Base-by-base conservation (phyloP, 2,329 filamentous ascomycete species). In the Xylariales sp. region DNA sequence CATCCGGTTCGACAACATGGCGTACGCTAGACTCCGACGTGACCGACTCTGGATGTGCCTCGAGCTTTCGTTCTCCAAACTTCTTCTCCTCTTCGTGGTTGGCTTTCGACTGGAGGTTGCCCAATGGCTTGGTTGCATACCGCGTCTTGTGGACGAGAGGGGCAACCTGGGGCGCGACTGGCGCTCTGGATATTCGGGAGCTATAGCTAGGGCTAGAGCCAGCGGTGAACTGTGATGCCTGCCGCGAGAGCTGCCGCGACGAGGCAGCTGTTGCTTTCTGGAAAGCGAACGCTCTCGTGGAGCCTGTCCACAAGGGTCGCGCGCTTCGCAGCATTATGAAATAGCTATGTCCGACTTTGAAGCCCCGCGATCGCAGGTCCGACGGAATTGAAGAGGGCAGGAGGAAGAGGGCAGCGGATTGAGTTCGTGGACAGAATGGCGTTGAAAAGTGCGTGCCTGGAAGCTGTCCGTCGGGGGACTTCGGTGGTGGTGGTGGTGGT, bases 41-140 rank as follows among this genome's bases (percentile, higher is more conserved):
- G 1, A 89, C 84, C 5, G 66, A 59, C 28, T 77, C 75, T 0
- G 84, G 84, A 20, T 76, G 62, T 3, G 76, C 55, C 43, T 76
- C 57, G n/a, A 89, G 63, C 54, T 74, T 74, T 56, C 77, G 57
- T 35, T 80, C 52, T 10, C 62, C 71, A 7, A 78, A 52, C 48
- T 72, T 66, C 34, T 71, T 69, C 58, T 86, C 83, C 21, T 65
- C 64, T 49, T 83, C 68, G 31, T 59, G 64, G 50, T 86, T 73
- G 40, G 77, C 74, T 28, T 60, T 52, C 14, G 44, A 37, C 35
- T 54, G 56, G 10, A 53, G 33, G 1, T 47, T 47, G 25, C 38
- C 50, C 10, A 50, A 44, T 2, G 52, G 20, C 40, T 59, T 61
- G 51, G 59, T 54, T 47, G 51, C 50, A 54, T 51, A 51, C 35